phyloP scores from a whole-genome alignment of 306 rosid genomes.

The Astragalus glycyphyllos region DNA sequence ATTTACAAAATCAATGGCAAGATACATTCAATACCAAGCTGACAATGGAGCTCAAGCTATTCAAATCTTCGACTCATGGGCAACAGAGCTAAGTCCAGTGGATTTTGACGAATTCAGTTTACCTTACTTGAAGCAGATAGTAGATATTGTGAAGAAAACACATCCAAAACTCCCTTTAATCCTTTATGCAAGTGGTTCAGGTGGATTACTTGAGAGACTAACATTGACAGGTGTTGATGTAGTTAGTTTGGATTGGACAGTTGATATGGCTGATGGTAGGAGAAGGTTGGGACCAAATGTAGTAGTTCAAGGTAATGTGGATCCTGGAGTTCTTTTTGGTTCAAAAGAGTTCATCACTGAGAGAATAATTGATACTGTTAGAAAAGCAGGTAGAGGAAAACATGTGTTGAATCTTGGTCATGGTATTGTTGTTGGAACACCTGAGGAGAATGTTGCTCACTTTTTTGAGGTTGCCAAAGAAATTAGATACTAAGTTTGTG shows the following conservation, averaged over 20 bases:
- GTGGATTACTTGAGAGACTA: slow-evolving; percentile 89
- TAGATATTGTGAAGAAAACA: slow-evolving; percentile 70
- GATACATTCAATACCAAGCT: slow-evolving; percentile 85
- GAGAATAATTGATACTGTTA: slow-evolving; percentile 81
- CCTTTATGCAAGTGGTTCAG: slow-evolving; percentile 97
- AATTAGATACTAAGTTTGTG: slow-evolving; percentile 60
- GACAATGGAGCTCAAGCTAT: slow-evolving; percentile 93
- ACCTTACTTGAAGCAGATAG: slow-evolving; percentile 89
- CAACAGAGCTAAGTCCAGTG: slow-evolving; percentile 85
- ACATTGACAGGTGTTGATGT: slow-evolving; percentile 84
- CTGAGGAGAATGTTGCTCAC: slow-evolving; percentile 72
- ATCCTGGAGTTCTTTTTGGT: slow-evolving; percentile 94
- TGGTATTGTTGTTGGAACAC: slow-evolving; percentile 51
- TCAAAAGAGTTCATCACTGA: slow-evolving; percentile 84
- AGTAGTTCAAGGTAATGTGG: slow-evolving; percentile 92
- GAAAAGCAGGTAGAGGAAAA: slow-evolving; percentile 78
- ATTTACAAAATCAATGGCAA: slow-evolving; percentile 81
- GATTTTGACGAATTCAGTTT: slow-evolving; percentile 96
- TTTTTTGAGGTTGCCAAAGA: slow-evolving; percentile 92
- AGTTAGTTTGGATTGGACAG: slow-evolving; percentile 94
- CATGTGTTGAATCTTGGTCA: slow-evolving; percentile 73
- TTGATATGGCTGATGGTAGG: slow-evolving; percentile 95
- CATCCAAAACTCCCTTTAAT: slow-evolving; percentile 86
- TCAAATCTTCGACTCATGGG: slow-evolving; percentile 93
- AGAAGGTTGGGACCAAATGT: slow-evolving; percentile 71